Conservation (phyloP, 495 filamentous ascomycete genomes). For the Baudoinia panamericana region DNA sequence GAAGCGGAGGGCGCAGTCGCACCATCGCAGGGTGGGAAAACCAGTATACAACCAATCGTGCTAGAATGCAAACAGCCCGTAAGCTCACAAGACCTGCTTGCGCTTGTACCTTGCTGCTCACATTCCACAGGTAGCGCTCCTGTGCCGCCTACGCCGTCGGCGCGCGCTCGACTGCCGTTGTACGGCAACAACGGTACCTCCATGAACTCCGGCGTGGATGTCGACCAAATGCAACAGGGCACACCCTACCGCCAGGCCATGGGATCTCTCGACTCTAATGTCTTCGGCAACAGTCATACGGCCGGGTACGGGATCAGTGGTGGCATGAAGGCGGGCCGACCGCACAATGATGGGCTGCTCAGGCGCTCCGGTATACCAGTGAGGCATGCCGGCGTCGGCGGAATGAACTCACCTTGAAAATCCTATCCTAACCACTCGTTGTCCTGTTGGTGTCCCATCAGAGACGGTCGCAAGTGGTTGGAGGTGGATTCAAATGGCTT, state of each 20-base stretch:
- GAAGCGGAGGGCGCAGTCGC: not conserved
- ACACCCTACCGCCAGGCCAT: conserved; percentile 27
- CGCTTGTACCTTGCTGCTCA: not conserved
- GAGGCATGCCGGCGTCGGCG: too few relatives aligned
- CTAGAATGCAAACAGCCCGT: conserved; percentile 11
- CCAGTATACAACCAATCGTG: not conserved
- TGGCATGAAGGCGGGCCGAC: conserved; percentile 32
- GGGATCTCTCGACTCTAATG: conserved; percentile 20
- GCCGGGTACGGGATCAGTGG: conserved; percentile 38
- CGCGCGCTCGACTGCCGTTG: conserved; percentile 13
- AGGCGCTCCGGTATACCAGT: conserved; percentile 3
- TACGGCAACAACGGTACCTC: conserved; percentile 5
- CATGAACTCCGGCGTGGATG: not conserved
- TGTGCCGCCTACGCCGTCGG: conserved; percentile 16
- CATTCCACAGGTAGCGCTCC: conserved; percentile 14
- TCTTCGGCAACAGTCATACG: conserved; percentile 18
- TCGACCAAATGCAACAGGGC: conserved; percentile 17
- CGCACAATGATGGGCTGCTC: conserved; percentile 3
- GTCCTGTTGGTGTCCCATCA: too few relatives aligned
- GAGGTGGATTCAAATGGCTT: too few relatives aligned
- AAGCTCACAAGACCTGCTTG: not conserved
- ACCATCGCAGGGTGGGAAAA: conserved; percentile 11
- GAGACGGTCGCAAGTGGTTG: too few relatives aligned
- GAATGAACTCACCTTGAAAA: too few relatives aligned
- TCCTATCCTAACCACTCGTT: too few relatives aligned